These are phyloP conservation scores for Chloris gayana DNA, from an alignment of 176 grass and related monocot species.

Conservation along the genomic window DNA sequence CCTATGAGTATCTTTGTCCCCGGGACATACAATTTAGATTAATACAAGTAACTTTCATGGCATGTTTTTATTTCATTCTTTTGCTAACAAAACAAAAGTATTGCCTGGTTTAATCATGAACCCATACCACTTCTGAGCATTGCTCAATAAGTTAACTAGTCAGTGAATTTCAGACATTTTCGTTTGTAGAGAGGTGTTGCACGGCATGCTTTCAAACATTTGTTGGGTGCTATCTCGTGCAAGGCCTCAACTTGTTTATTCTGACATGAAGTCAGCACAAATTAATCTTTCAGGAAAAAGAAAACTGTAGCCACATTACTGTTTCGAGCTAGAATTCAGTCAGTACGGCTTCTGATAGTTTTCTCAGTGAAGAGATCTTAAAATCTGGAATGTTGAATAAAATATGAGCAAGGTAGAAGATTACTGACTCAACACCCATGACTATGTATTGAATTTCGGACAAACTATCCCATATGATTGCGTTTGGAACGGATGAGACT, in stretches of 20 bases:
- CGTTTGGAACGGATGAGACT: neutral
- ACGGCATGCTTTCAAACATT: conserved; percentile 27
- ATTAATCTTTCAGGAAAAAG: neutral
- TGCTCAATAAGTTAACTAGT: too few species aligned
- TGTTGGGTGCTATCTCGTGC: neutral
- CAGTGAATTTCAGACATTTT: too few species aligned
- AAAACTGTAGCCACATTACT: too few species aligned
- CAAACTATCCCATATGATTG: neutral
- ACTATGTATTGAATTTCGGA: neutral
- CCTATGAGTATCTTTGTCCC: conserved; percentile 9
- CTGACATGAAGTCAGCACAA: conserved; percentile 1
- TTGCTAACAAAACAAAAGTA: neutral
- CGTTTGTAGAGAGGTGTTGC: too few species aligned
- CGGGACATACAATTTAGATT: neutral
- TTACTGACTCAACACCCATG: neutral
- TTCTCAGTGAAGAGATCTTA: neutral
- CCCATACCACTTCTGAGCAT: too few species aligned
- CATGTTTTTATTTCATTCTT: neutral
- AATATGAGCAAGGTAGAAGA: neutral
- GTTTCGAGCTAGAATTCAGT: too few species aligned
- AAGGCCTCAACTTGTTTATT: neutral
- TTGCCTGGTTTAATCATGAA: neutral
- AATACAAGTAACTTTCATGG: neutral
- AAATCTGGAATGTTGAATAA: neutral
- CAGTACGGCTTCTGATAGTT: too few species aligned